Percentiles rank a stretch among this genome's conserved stretches.
These are phyloP conservation scores for Russula virescens DNA, from an alignment of 768 basidiomycete genomes.

Conservation along the genomic window DNA sequence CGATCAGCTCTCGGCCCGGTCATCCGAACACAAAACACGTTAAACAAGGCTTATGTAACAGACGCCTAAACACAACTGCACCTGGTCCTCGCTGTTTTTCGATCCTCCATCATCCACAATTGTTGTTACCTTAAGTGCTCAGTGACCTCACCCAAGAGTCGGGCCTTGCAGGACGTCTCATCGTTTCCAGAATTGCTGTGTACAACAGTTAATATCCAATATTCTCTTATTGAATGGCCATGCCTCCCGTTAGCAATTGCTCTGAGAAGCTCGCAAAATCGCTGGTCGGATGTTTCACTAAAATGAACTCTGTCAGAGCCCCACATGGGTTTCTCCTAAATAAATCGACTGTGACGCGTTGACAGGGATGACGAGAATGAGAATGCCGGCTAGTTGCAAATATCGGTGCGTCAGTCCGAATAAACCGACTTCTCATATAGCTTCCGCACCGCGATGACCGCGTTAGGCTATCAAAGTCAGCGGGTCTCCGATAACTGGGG, in stretches of 20 bases:
- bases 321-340: constrained; percentile 26
- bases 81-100: no score
- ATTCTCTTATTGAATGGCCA: neutral
- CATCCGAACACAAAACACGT: no score
- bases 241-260: constrained; percentile 29
- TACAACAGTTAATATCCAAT: constrained; percentile 21
- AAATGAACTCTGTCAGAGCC: neutral
- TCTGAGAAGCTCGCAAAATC: constrained; percentile 39
- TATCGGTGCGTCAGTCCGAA: constrained; percentile 30
- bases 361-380: constrained; percentile 43
- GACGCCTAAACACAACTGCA: no score
- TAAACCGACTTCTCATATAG: constrained; percentile 53
- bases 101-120: neutral
- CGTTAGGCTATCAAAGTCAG: constrained; percentile 37
- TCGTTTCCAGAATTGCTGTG: constrained; percentile 34
- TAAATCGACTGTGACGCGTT: constrained; percentile 59
- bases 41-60: no score
- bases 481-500: constrained; percentile 35
- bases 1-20: neutral
- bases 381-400: no score
- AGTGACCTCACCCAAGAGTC: constrained; percentile 38
- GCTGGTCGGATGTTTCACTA: no score
- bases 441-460: constrained; percentile 34
- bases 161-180: constrained; percentile 40
- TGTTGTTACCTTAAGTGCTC: no score